A percentile compares a stretch with the other conserved stretches of the same genome.
These are phyloP conservation scores for Eutrema yunnanense DNA, from an alignment of 345 rosid genomes.

Conservation along the genomic window DNA sequence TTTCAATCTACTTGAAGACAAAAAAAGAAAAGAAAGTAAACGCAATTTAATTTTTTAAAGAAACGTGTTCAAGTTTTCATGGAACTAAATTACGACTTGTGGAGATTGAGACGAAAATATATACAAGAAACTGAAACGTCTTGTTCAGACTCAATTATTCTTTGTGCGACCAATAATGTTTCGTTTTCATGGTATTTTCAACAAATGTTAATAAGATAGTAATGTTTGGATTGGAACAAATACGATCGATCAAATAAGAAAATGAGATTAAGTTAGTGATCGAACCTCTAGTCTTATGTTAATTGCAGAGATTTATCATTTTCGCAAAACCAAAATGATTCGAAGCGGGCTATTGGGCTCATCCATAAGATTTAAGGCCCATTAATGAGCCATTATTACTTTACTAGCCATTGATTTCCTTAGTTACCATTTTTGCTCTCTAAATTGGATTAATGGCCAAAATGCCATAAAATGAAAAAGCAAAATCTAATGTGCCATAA, in stretches of 20 bases:
- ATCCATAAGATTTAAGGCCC: too few relatives aligned
- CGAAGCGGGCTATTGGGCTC: too few relatives aligned
- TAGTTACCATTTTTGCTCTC: too few relatives aligned
- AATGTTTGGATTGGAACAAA: not conserved
- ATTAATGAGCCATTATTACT: too few relatives aligned
- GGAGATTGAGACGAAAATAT: not conserved
- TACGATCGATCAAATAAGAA: not conserved
- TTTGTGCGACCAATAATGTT: not conserved
- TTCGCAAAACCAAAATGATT: too few relatives aligned
- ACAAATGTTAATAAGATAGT: not conserved
- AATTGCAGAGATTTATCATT: too few relatives aligned
- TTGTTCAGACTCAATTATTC: not conserved
- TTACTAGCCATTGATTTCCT: too few relatives aligned
- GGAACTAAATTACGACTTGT: not conserved
- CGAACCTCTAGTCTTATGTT: too few relatives aligned
- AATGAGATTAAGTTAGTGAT: not conserved
- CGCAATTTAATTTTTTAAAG: not conserved
- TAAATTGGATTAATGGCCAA: too few relatives aligned
- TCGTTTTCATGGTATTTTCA: not conserved
- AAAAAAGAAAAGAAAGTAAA: not conserved
- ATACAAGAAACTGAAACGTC: not conserved
- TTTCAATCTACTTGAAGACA: not conserved
- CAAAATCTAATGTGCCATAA: too few relatives aligned
- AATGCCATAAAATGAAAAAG: too few relatives aligned
- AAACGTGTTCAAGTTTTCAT: not conserved